Evolutionary conservation across 495 filamentous ascomycete species (phyloP), one percentile per base, ranked within the genome.

Genomic region (Tuber borchii): DNA sequence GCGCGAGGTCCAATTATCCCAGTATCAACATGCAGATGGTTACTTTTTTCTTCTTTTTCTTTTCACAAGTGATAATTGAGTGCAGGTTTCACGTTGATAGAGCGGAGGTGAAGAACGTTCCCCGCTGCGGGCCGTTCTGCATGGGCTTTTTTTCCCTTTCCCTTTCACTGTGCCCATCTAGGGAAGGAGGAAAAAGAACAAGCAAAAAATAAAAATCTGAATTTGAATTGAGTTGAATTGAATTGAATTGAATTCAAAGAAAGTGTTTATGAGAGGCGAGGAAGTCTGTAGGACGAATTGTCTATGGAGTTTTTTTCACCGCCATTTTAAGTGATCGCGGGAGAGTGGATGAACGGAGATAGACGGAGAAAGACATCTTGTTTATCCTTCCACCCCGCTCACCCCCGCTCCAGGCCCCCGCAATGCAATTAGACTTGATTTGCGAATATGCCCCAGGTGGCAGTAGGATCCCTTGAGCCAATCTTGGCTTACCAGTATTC

Each of bases 101-200:
- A 65, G 56, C 31, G 56, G 56, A 65, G 56, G 26, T 65, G 56
- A 5, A 65, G 26, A 65, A 34, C 56, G 56, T 34, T 34, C 56
- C 56, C 56, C 56, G 56, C 56, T 65, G 56, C 56, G 56, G 56
- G 56, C 56, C 56, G 56, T 65, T 26, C 56, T 65, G 56, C 45
- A 65, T 16, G 26, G 56, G 12, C 26, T 65, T 65, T 65, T 65
- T 19, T 17, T 46, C 42, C 2, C 45, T 56, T 56, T n/a, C 20
- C 48, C 22, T 56, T 61, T 61, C 56, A 14, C 34, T 65, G 26
- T 31, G 5, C 56, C 3, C 26, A 19, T 34, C 14, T 19, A 26
- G 56, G 3, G 56, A 14, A 22, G 56, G n/a, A 14, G n/a, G 12
- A 31, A 26, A 48, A 40, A 40, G 39, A 6, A 48, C 19, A 2